Evolutionary conservation across 2,329 filamentous ascomycete genomes (phyloP).

Genomic region (Kalmusia sp.): DNA sequence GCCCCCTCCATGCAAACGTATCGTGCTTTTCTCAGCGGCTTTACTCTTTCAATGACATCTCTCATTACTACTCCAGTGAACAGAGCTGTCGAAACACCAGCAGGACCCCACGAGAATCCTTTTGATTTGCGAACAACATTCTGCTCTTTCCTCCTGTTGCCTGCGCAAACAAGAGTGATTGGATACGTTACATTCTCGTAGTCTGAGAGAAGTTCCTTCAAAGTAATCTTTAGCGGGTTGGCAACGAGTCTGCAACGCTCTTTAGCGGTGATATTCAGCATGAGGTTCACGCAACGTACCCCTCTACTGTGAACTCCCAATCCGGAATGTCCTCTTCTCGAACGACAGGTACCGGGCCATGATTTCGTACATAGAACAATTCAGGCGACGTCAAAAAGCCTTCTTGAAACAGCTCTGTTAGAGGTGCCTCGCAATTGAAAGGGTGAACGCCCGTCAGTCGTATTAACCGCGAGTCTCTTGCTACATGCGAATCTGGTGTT

Average conservation of each 20-base stretch:
- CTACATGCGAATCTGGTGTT: conserved; percentile 83
- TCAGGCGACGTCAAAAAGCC: conserved; percentile 89
- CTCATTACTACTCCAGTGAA: conserved; percentile 84
- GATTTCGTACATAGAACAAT: conserved; percentile 90
- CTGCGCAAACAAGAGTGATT: conserved; percentile 88
- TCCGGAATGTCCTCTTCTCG: conserved; percentile 73
- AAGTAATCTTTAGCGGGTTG: conserved; percentile 73
- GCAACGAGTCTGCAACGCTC: conserved; percentile 68
- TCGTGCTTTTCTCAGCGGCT: conserved; percentile 71
- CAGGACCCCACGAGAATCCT: conserved; percentile 92
- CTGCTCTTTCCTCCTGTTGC: conserved; percentile 91
- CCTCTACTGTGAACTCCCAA: conserved; percentile 86
- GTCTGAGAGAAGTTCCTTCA: conserved; percentile 74
- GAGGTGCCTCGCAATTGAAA: conserved; percentile 87
- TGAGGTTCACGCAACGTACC: conserved; percentile 48
- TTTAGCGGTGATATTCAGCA: conserved; percentile 7
- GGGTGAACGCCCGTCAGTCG: conserved; percentile 87
- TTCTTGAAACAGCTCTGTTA: conserved; percentile 77
- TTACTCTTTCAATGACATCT: conserved; percentile 73
- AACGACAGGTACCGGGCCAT: conserved; percentile 81
- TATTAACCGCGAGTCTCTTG: conserved; percentile 81
- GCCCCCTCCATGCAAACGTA: conserved; percentile 94
- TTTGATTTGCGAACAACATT: conserved; percentile 90
- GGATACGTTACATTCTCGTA: conserved; percentile 86
- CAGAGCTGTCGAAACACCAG: conserved; percentile 83